Base-by-base conservation (phyloP, 805 yeast species). In the Isabelozyma pseudorhagii region DNA sequence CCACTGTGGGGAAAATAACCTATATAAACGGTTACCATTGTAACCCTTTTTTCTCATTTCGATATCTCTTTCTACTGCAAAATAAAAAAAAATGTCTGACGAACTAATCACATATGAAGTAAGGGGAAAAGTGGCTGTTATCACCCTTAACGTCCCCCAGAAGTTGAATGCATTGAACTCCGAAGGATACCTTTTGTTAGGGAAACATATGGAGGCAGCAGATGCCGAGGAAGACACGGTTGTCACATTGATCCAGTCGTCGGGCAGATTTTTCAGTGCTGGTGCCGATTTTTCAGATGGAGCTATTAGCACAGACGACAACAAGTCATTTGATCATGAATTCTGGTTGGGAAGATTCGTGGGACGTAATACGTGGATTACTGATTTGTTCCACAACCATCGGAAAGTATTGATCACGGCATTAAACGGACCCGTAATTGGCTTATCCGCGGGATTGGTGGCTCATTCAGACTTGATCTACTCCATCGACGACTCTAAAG, bases 361-460 rank as follows among this genome's bases (percentile, higher is more conserved):
- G n/a, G 79, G 90, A 4, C 80, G 90, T 59, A 90, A 90, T 64
- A 77, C 83, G 27, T 83, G 78, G 59, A 68, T 90, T 48, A 84
- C 94, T 4, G 80, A 83, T 54, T 72, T 85, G 38, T 82, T 88
- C 62, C 80, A 81, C 54, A 79, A 82, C 58, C 97, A 90, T 67
- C 68, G 77, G 8, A 90, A 90, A 63, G 74, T 89, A 8, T 69
- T 90, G 38, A 83, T 83, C 27, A 81, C 82, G 42, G 92, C 90
- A 3, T 73, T 90, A 50, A 90, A 90, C 62, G 97, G 97, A 0
- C 96, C 97, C 0, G 96, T 83, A 5, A 79, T 90, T 50, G 97
- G 97, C 0, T 75, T 90, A 50, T 73, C 84, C 31, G 82, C 92
- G 2, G 90, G 91, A 0, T 65, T 90, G 46, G 84, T 89, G 10